phyloP scores from a whole-genome alignment of 2,329 filamentous ascomycete genomes.

The Emericellopsis atlantica region DNA sequence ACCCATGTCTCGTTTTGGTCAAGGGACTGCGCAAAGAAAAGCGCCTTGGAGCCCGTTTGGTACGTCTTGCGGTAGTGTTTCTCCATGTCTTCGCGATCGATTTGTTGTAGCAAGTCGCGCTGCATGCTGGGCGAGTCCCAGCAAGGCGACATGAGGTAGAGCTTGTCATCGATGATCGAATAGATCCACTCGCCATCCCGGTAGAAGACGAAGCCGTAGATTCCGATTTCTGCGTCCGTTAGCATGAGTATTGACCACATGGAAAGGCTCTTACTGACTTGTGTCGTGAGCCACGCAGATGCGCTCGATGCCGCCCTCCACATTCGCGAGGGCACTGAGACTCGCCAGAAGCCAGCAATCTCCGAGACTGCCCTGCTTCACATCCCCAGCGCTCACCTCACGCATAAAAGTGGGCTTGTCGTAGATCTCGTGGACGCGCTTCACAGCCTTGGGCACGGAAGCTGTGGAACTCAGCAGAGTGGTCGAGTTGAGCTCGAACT shows the following conservation, averaged over 20 bases:
- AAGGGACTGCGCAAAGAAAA: constrained; percentile 67
- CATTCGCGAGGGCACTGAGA: constrained; percentile 64
- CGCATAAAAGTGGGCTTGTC: constrained; percentile 58
- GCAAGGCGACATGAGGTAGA: constrained; percentile 70
- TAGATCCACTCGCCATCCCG: constrained; percentile 86
- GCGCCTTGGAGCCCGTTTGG: constrained; percentile 62
- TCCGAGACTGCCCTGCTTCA: constrained; percentile 67
- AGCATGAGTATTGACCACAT: constrained; percentile 4
- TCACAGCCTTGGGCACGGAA: constrained; percentile 58
- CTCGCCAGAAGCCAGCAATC: constrained; percentile 78
- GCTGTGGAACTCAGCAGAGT: constrained; percentile 32
- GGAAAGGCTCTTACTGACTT: constrained; percentile 18
- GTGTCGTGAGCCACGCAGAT: constrained; percentile 67
- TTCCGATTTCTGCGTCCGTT: constrained; percentile 43
- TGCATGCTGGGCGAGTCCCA: constrained; percentile 72
- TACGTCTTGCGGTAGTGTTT: constrained; percentile 58
- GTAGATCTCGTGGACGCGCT: constrained; percentile 62
- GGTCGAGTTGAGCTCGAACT: constrained; percentile 36
- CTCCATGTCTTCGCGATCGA: constrained; percentile 61
- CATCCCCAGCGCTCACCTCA: constrained; percentile 57
- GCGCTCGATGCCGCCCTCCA: constrained; percentile 54
- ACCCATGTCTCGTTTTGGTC: constrained; percentile 76
- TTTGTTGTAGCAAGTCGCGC: constrained; percentile 60
- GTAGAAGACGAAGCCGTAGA: constrained; percentile 85
- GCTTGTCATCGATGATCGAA: constrained; percentile 82